phyloP scores from a whole-genome alignment of 2,329 filamentous ascomycete genomes.

The Phyllosticta citriasiana region DNA sequence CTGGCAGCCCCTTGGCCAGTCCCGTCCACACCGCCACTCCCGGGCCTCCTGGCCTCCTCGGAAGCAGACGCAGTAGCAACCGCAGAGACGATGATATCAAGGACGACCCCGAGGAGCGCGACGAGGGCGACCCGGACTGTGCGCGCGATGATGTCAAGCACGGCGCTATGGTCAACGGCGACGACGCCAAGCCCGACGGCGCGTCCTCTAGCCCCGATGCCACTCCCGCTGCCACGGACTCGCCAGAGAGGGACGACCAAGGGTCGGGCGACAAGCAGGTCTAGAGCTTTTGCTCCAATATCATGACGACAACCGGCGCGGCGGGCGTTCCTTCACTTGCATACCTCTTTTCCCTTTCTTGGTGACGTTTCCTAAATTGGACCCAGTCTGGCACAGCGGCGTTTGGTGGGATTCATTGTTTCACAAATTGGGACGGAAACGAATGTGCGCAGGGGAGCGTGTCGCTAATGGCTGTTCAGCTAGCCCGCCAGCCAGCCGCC shows the following conservation, averaged over 20 bases:
- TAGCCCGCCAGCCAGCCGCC: not conserved
- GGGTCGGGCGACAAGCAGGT: not conserved
- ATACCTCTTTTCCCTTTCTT: not conserved
- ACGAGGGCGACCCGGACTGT: not conserved
- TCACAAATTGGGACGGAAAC: not conserved
- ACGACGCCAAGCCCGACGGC: not conserved
- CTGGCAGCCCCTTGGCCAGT: conserved; percentile 53
- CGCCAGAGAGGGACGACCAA: not conserved
- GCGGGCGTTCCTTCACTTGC: not conserved
- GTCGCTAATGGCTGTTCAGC: not conserved
- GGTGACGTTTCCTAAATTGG: not conserved
- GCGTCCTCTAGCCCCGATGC: not conserved
- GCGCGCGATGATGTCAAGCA: not conserved
- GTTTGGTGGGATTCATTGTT: not conserved
- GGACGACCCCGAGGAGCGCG: conserved; percentile 6
- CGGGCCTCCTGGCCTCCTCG: conserved; percentile 3
- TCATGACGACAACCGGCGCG: not conserved
- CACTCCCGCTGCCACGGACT: not conserved
- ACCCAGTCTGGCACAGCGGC: not conserved
- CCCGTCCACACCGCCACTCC: conserved; percentile 15
- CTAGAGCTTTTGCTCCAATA: not conserved
- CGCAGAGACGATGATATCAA: conserved; percentile 6
- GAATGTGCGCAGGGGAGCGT: not conserved
- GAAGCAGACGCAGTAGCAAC: conserved; percentile 9
- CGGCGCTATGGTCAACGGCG: not conserved